Percentiles rank a stretch among this genome's conserved stretches.
phyloP scores from a whole-genome alignment of 2,329 filamentous ascomycete species.

The Xylariomycetidae sp. region DNA sequence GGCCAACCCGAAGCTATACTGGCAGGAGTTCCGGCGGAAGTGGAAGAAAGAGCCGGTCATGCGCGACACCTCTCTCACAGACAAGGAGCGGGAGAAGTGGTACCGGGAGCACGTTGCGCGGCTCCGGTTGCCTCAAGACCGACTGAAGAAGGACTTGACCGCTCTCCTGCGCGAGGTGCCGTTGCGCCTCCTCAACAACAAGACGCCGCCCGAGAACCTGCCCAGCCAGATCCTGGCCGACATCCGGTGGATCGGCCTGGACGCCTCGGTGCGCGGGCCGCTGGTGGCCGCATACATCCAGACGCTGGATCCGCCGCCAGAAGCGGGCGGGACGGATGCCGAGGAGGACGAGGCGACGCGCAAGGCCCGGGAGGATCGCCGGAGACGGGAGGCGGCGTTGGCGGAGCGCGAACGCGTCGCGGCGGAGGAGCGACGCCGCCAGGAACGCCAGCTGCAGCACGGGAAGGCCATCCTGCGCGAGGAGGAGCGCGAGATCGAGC shows the following conservation, averaged over 20 bases:
- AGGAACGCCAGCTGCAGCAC: conserved; percentile 52
- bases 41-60: conserved; percentile 76
- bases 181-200: conserved; percentile 50
- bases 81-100: conserved; percentile 73
- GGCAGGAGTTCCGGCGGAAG: conserved; percentile 93
- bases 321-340: conserved; percentile 29
- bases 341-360: conserved; percentile 47
- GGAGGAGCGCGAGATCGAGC: conserved; percentile 61
- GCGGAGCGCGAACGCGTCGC: conserved; percentile 57
- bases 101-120: conserved; percentile 70
- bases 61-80: conserved; percentile 63
- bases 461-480: conserved; percentile 58
- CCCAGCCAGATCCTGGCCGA: conserved; percentile 60
- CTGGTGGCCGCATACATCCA: conserved; percentile 62
- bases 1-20: conserved; percentile 88
- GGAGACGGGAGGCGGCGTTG: conserved; percentile 59
- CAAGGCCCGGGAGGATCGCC: conserved; percentile 44
- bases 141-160: conserved; percentile 64
- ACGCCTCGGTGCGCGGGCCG: conserved; percentile 53
- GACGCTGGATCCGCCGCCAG: conserved; percentile 53
- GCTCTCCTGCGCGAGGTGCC: conserved; percentile 59
- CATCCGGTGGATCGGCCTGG: conserved; percentile 63
- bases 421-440: conserved; percentile 55
- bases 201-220: conserved; percentile 49
- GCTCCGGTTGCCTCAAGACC: conserved; percentile 58